Evolutionary conservation across 768 basidiomycete species (phyloP).

Genomic region (Botryobasidium botryosum): DNA sequence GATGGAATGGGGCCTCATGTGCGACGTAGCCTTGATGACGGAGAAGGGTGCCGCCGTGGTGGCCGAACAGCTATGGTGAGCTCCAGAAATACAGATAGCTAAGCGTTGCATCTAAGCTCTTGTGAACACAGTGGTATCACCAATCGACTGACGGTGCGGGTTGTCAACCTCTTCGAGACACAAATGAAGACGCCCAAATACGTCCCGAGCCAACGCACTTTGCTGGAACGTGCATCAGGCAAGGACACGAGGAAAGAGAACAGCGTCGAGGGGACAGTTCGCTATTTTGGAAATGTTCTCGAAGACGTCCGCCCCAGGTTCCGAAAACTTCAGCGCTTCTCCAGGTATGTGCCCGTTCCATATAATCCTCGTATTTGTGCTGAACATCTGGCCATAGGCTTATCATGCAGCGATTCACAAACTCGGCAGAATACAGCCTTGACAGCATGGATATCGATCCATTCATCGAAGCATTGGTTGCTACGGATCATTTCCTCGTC

Average conservation of each 20-base stretch:
- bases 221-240: too few species aligned
- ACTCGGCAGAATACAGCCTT: conserved; percentile 79
- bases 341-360: conserved; percentile 48
- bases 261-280: conserved; percentile 52
- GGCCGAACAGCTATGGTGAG: conserved; percentile 89
- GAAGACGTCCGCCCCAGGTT: conserved; percentile 85
- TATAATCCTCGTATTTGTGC: too few species aligned
- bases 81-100: background rate
- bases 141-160: conserved; percentile 81
- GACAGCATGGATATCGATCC: conserved; percentile 54
- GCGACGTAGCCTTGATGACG: conserved; percentile 77
- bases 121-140: conserved; percentile 52
- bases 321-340: conserved; percentile 86
- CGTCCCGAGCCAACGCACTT: too few species aligned
- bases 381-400: too few species aligned
- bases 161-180: conserved; percentile 86
- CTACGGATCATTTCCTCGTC: conserved; percentile 83
- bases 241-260: conserved; percentile 1
- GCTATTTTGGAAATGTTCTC: conserved; percentile 85
- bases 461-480: conserved; percentile 65
- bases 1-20: conserved; percentile 88
- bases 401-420: conserved; percentile 75
- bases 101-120: background rate
- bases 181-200: conserved; percentile 47
- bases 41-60: conserved; percentile 78